Percentiles rank a stretch among this genome's conserved stretches.
phyloP scores from a whole-genome alignment of 352 stramenopile species.

The Phytophthora pini region DNA sequence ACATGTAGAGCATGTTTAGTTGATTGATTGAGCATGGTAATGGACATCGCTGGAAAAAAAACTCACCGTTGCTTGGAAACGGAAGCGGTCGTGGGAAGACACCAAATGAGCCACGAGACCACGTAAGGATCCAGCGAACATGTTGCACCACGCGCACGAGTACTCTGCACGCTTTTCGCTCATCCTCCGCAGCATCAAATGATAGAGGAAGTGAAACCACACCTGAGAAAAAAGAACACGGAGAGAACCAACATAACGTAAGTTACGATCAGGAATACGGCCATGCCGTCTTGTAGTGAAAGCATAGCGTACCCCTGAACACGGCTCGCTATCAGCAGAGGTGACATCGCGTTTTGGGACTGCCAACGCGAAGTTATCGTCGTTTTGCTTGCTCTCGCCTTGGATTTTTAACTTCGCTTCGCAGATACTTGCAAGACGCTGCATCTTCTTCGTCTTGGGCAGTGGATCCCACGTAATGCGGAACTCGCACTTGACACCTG shows the following conservation, averaged over 20 bases:
- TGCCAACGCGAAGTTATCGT: conserved; percentile 42
- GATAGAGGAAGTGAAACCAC: conserved; percentile 88
- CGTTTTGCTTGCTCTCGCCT: conserved; percentile 19
- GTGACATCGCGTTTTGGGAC: conserved; percentile 46
- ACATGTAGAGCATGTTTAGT: background rate
- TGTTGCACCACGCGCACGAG: conserved; percentile 85
- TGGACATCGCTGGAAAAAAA: background rate
- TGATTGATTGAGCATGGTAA: background rate
- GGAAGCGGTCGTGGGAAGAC: conserved; percentile 80
- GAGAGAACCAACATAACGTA: conserved; percentile 1
- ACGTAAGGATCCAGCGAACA: conserved; percentile 75
- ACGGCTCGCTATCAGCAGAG: conserved; percentile 23
- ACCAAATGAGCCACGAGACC: conserved; percentile 80
- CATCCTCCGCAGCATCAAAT: conserved; percentile 79
- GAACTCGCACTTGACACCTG: conserved; percentile 69
- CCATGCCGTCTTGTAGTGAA: background rate
- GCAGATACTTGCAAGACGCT: conserved; percentile 49
- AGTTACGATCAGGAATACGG: conserved; percentile 2
- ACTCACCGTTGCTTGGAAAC: conserved; percentile 75
- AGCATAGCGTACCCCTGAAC: conserved; percentile 35
- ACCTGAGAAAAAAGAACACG: conserved; percentile 40
- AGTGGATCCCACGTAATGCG: conserved; percentile 53
- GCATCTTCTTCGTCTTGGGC: conserved; percentile 45
- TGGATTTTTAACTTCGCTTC: conserved; percentile 44
- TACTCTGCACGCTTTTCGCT: conserved; percentile 86